Evolutionary conservation across 2,329 filamentous ascomycete species (phyloP).

Genomic region (Fusarium citri): DNA sequence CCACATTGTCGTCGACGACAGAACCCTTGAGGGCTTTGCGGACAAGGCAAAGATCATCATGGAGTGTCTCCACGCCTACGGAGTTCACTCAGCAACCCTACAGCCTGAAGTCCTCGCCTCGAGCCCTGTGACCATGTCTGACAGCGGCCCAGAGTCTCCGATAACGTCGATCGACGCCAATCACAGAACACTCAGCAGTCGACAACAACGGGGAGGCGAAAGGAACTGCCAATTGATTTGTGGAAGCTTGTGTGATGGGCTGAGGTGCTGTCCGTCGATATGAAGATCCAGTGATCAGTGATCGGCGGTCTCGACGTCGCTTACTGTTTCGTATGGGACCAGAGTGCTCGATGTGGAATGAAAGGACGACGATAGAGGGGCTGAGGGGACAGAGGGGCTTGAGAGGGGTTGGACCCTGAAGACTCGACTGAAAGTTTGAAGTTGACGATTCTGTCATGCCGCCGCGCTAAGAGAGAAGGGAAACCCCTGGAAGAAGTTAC

Average conservation of each 20-base stretch:
- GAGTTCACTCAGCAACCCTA: conserved; percentile 76
- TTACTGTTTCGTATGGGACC: not conserved
- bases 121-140: conserved; percentile 21
- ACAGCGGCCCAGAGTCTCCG: conserved; percentile 17
- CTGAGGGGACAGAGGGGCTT: conserved; percentile 24
- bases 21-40: conserved; percentile 68
- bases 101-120: conserved; percentile 67
- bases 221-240: conserved; percentile 63
- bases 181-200: conserved; percentile 16
- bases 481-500: conserved; percentile 30
- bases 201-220: conserved; percentile 39
- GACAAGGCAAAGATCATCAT: conserved; percentile 70
- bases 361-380: conserved; percentile 23
- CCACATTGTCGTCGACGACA: conserved; percentile 72
- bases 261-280: conserved; percentile 60
- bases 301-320: conserved; percentile 28
- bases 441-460: conserved; percentile 16
- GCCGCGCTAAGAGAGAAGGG: conserved; percentile 20
- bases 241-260: conserved; percentile 60
- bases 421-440: conserved; percentile 16
- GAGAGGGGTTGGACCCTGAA: conserved; percentile 25
- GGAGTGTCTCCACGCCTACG: conserved; percentile 78
- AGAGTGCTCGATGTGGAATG: conserved; percentile 4
- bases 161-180: conserved; percentile 21
- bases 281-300: conserved; percentile 28